Evolutionary conservation across 1,284 basidiomycete genomes (phyloP), one percentile per base, ranked within the genome.

Genomic region (Marasmius tenuissimus): DNA sequence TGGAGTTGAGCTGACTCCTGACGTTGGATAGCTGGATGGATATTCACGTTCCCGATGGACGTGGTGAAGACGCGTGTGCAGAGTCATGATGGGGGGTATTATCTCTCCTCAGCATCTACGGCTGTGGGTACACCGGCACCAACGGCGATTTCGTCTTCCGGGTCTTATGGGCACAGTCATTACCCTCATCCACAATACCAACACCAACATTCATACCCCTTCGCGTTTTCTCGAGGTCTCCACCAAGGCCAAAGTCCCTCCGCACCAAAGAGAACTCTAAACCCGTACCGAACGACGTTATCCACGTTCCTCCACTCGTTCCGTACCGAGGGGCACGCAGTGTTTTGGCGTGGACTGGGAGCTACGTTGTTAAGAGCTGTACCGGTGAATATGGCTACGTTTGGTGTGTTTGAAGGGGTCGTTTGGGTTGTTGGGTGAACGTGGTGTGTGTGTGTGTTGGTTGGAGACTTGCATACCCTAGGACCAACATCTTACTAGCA

Each of bases 31-130:
- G 81, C 80, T 16, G 88, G 89, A 3, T 92, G 90, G 90, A 40
- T 85, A 0, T 81, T 79, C 1, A 94, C 92, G 0, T 94, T 96
- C 74, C 91, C 92, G 0, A 79, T 94, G 60, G 93, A 96, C 69
- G 90, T 94, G 5, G 81, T 95, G 66, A 96, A 96, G 76, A 95
- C 94, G 6, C 85, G 93, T 1, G 85, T 95, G 68, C 93, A 96
- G 73, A 84, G 84, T 51, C 78, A 71, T 34, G 66, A 71, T 57
- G 47, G 52, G 4, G n/a, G 34, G 34, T 9, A n/a, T 34, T 54
- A 54, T 20, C 27, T 38, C 33, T n/a, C 42, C 50, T 33, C 57
- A 34, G 52, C 51, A 1, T n/a, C 20, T 47, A 20, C 38, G 6
- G n/a, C 55, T 45, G 11, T 27, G 4, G 18, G 10, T 34, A 10